phyloP scores from a whole-genome alignment of 2,329 filamentous ascomycete species.

The Verticillium zaregamsianum region DNA sequence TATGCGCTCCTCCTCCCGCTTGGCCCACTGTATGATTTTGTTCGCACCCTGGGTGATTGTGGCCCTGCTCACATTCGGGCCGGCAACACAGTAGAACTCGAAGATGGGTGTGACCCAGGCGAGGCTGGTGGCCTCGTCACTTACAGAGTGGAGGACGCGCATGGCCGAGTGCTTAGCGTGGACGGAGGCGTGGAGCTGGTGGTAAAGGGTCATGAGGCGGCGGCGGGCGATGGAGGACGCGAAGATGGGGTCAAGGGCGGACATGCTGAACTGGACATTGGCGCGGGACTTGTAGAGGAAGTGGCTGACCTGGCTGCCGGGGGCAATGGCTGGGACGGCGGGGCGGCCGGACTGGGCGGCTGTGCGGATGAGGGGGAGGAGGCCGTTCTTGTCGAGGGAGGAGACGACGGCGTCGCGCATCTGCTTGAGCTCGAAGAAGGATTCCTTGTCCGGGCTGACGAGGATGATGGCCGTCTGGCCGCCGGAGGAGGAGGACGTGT shows the following conservation, averaged over 20 bases:
- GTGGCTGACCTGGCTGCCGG: slow-evolving; percentile 77
- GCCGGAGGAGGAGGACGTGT: slow-evolving; percentile 42
- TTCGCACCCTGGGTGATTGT: slow-evolving; percentile 82
- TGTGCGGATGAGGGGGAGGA: slow-evolving; percentile 67
- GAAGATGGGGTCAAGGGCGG: slow-evolving; percentile 71
- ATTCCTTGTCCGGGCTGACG: slow-evolving; percentile 88
- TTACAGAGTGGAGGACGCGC: slow-evolving; percentile 79
- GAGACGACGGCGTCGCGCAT: slow-evolving; percentile 60
- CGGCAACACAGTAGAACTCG: slow-evolving; percentile 93
- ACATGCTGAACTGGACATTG: slow-evolving; percentile 96
- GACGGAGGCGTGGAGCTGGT: slow-evolving; percentile 77
- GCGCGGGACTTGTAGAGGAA: slow-evolving; percentile 93
- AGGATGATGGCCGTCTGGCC: slow-evolving; percentile 86
- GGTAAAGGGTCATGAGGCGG: slow-evolving; percentile 79
- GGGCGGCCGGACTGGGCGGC: slow-evolving; percentile 71
- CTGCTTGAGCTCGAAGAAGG: slow-evolving; percentile 83
- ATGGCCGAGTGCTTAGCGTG: slow-evolving; percentile 80
- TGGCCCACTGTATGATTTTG: slow-evolving; percentile 86
- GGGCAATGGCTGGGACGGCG: slow-evolving; percentile 68
- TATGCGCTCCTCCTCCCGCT: slow-evolving; percentile 84
- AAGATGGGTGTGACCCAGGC: slow-evolving; percentile 91
- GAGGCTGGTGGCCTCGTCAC: slow-evolving; percentile 71
- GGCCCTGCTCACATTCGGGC: slow-evolving; percentile 59
- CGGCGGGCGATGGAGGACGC: slow-evolving; percentile 52
- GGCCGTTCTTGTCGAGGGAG: slow-evolving; percentile 72